Evolutionary conservation across 192 early-diverging fungal genomes (phyloP).

Genomic region (Entomortierella chlamydospora): DNA sequence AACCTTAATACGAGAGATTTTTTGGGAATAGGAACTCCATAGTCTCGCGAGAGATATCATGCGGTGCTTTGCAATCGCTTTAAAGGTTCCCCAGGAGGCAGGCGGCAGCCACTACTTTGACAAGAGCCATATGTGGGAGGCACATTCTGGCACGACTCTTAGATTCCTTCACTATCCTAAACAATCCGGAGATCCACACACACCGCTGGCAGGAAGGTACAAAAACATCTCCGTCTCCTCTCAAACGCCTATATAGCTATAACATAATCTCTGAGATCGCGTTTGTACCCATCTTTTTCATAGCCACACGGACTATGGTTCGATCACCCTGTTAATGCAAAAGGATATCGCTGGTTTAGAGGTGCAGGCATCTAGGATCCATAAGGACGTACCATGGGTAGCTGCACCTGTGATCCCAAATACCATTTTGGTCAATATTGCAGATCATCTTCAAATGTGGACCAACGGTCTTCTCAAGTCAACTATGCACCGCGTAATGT

Average conservation of each 20-base stretch:
- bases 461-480: slow-evolving; percentile 70
- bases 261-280: no score
- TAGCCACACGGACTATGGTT: slow-evolving; percentile 78
- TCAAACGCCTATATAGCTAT: no score
- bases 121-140: slow-evolving; percentile 61
- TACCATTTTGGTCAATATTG: slow-evolving; percentile 71
- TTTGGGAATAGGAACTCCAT: slow-evolving; percentile 58
- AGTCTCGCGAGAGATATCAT: slow-evolving; percentile 60
- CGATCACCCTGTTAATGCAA: slow-evolving; percentile 75
- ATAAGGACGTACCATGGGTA: slow-evolving; percentile 62
- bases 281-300: not conserved
- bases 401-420: slow-evolving; percentile 67
- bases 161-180: slow-evolving; percentile 74
- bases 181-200: slow-evolving; percentile 55
- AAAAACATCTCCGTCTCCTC: not conserved
- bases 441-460: slow-evolving; percentile 73
- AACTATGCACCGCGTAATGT: slow-evolving; percentile 70
- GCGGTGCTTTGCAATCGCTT: slow-evolving; percentile 69
- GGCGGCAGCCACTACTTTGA: slow-evolving; percentile 67
- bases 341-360: slow-evolving; percentile 70
- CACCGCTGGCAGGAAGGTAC: slow-evolving; percentile 64
- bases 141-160: slow-evolving; percentile 57
- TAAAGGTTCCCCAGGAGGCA: slow-evolving; percentile 65
- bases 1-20: no score
- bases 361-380: slow-evolving; percentile 55